Base-by-base conservation (phyloP, 1,284 basidiomycete species). In the Cryptococcus depauperatus region DNA sequence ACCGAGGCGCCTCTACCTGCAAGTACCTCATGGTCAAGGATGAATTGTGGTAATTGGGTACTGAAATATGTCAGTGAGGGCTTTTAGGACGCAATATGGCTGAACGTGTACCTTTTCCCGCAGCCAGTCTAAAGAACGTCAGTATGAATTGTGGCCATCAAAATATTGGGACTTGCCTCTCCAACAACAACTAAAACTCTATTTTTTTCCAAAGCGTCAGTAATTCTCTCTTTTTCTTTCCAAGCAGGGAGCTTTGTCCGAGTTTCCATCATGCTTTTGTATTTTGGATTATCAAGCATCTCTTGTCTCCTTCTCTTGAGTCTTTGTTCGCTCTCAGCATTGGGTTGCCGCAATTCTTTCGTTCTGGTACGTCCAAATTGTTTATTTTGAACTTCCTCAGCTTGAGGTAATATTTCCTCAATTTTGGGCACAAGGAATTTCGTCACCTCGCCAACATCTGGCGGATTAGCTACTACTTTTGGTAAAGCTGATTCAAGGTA, bases 121-220 rank as follows among this genome's bases (percentile, higher is more conserved):
- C 84, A 89, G 44, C 91, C 87, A 5, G 77, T 78, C 63, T 70
- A 30, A 79, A 46, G 54, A 21, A 50, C 22, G 34, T 40, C 43
- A 40, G 21, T 47, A 28, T 40, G 5, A 33, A 6, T 21, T 21
- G 21, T 25, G 1, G 16, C 41, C 37, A 50, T 40, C 13, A 51
- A 48, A 6, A 57, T 26, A n/a, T 56, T 6, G 34, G 7, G 4
- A 79, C 82, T 82, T 51, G 85, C 88, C 70, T 91, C 85, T 44
- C 87, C 85, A 2, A 89, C 83, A 0, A 93, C 84, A 1, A 92
- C 78, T 1, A 88, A 76, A 3, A 85, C 85, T 35, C 83, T 76
- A 55, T 80, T 80, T 3, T 62, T 70, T 28, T 77, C 73, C 14
- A 95, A 71, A 19, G 76, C 66, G 4, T 72, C 51, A 35, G 86